phyloP scores from a whole-genome alignment of 371 early-diverging fungal genomes.

The Mortierella sp. region DNA sequence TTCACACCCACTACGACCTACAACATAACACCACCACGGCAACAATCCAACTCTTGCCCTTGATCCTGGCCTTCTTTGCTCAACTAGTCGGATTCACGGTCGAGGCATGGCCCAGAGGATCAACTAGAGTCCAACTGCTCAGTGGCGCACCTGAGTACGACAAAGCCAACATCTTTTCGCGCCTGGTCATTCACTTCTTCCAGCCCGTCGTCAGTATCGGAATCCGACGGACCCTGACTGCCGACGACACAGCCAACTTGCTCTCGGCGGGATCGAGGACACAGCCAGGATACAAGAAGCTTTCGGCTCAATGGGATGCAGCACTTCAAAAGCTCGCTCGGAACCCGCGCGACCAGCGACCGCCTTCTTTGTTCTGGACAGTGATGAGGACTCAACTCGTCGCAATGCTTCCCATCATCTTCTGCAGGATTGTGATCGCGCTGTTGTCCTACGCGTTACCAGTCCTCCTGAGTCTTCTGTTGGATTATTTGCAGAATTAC shows the following conservation, averaged over 20 bases:
- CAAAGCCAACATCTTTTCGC: slow-evolving; percentile 38
- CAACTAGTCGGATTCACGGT: slow-evolving; percentile 22
- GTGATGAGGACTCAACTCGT: slow-evolving; percentile 6
- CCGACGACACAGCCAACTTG: slow-evolving; percentile 16
- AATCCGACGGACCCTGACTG: slow-evolving; percentile 14
- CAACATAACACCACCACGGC: neutral
- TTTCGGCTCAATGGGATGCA: slow-evolving; percentile 21
- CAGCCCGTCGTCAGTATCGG: slow-evolving; percentile 23
- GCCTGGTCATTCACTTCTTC: slow-evolving; percentile 21
- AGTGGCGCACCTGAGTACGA: slow-evolving; percentile 22
- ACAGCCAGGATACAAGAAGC: slow-evolving; percentile 3
- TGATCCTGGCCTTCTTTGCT: neutral
- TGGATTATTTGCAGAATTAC: slow-evolving; percentile 33
- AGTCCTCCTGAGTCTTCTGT: slow-evolving; percentile 20
- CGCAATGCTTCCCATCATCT: slow-evolving; percentile 22
- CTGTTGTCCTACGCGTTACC: slow-evolving; percentile 31
- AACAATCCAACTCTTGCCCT: neutral
- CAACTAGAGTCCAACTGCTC: slow-evolving; percentile 24
- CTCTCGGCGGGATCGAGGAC: slow-evolving; percentile 22
- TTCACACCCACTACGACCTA: slow-evolving; percentile 18
- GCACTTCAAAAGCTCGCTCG: slow-evolving; percentile 5
- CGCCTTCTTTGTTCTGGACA: slow-evolving; percentile 30
- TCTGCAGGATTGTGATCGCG: slow-evolving; percentile 26
- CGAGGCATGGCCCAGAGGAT: slow-evolving; percentile 40
- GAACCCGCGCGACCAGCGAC: neutral